Evolutionary conservation across 371 early-diverging fungal genomes (phyloP), one percentile per base, ranked within the genome.

Genomic region (Nematocida ironsii): DNA sequence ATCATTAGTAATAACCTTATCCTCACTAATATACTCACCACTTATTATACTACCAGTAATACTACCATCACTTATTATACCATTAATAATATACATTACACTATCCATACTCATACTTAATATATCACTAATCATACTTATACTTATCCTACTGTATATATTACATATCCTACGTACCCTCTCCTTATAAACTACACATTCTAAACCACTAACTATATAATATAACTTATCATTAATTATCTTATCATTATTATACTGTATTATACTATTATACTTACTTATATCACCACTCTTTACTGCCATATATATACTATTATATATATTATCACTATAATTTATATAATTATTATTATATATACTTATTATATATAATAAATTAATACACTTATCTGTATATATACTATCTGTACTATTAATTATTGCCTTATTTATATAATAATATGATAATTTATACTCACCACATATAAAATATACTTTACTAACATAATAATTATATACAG

Each of bases 121-220:
- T 47, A 68, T 71, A 6, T 58, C 23, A 7, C 42, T 42, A 60
- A 67, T 27, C 0, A 56, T 33, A 4, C 33, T 13, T 3, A 78
- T 16, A 20, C 39, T n/a, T 42, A 78, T 78, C 42, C 45, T 68
- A 13, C 57, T 58, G 47, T 70, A 78, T 4, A 78, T 47, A 44
- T 42, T 44, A 7, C 80, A 70, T 18, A 78, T 71, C 60, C 80
- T 56, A 23, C 80, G 11, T 6, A 78, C 71, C 13, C 71, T 45
- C 42, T 78, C 80, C 48, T 78, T 78, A 25, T 78, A 71, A 0
- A 78, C 80, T 7, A 71, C 80, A 18, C 45, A 33, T 58, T 69
- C 69, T n/a, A 78, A 57, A 13, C 71, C 5, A 6, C 16, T 23
- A 0, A 78, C 61, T 6, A 60, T 56, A 9, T 56, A 48, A 40